Base-by-base conservation (phyloP, 371 early-diverging fungal species). In the Circinella umbellata region DNA sequence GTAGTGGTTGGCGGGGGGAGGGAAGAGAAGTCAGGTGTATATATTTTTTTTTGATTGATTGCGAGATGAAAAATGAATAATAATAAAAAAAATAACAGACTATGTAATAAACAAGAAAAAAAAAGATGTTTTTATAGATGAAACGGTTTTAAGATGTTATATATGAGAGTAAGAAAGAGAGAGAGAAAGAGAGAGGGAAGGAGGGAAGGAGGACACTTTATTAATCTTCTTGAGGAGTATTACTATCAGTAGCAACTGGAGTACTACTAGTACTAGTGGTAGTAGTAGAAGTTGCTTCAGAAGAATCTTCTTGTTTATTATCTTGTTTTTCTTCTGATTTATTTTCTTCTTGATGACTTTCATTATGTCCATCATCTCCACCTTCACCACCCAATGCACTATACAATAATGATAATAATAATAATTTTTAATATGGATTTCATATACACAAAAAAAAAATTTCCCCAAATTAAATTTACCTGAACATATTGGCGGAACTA, bases 401-500 rank as follows among this genome's bases (percentile, higher is more conserved):
- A 53, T 51, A 35, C n/a, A n/a, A n/a, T n/a, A n/a, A n/a, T n/a
- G n/a, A n/a, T n/a, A n/a, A n/a, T n/a, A n/a, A n/a, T n/a, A n/a
- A n/a, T n/a, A n/a, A n/a, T n/a, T n/a, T n/a, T n/a, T 18, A 8
- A 55, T 34, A 34, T n/a, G 6, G 3, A 35, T 18, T 55, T 35
- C 9, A 34, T 55, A 55, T 34, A 55, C n/a, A n/a, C n/a, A n/a
- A n/a, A n/a, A n/a, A n/a, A n/a, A n/a, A n/a, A n/a, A n/a, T n/a
- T n/a, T 14, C 66, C 51, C 14, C 18, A 18, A 55, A 55, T 5
- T 15, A 20, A 34, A 55, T 55, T 55, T 75, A 76, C 76, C 71
- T 87, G 68, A 88, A 91, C 82, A 88, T 89, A 73, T 91, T 64
- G n/a, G 81, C 65, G 51, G 80, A 70, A 38, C 73, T 78, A 14